Percentiles rank a stretch among this genome's conserved stretches.
Conservation (phyloP, 163 green algal genomes). For the Chlamydomonas reinhardtii region DNA sequence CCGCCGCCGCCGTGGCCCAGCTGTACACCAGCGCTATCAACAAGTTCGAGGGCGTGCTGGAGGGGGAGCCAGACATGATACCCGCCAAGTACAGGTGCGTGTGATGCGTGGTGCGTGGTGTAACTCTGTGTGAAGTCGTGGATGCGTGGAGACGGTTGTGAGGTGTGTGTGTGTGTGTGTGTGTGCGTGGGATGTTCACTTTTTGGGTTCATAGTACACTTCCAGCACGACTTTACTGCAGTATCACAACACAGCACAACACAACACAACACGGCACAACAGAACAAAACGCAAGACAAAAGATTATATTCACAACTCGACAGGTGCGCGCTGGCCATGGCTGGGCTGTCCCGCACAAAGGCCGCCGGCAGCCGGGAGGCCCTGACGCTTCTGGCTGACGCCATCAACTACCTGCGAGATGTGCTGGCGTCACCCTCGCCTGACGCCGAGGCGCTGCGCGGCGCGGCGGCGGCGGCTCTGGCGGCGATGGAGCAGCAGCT, state of each 20-base stretch:
- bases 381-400: conserved; percentile 47
- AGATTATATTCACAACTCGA: no score
- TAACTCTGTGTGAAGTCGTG: no score
- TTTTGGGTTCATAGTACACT: no score
- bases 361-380: conserved; percentile 13
- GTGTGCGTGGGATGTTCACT: no score
- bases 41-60: conserved; percentile 66
- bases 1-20: conserved; percentile 19
- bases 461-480: conserved; percentile 45
- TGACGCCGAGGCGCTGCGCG: conserved; percentile 51
- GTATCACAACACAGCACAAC: no score
- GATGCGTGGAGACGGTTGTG: not conserved
- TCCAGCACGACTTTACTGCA: no score
- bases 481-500: conserved; percentile 35
- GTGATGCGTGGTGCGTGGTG: conserved; percentile 2
- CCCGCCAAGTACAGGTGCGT: conserved; percentile 64
- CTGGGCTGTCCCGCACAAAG: conserved; percentile 34
- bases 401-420: conserved; percentile 55
- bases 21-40: conserved; percentile 56
- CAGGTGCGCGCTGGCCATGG: conserved; percentile 59
- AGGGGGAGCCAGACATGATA: conserved; percentile 58
- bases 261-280: no score
- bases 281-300: no score
- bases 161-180: not conserved
- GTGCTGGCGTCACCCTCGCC: conserved; percentile 23